phyloP scores from a whole-genome alignment of 345 rosid species.

The Syzygium grande region DNA sequence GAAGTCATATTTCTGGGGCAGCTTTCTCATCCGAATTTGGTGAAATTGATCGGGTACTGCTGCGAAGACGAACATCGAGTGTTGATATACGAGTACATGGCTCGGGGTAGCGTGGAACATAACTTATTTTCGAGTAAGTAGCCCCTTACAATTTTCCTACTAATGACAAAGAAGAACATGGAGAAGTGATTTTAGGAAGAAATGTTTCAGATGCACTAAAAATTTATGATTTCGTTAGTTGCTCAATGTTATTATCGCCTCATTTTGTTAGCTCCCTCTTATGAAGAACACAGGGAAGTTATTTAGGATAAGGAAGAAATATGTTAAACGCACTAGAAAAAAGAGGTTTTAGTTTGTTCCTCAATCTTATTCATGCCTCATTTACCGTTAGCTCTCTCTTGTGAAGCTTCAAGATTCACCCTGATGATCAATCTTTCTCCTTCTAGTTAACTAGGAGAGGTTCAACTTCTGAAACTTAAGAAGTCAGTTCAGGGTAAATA shows the following conservation, averaged over 20 bases:
- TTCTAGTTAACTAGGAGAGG: background rate
- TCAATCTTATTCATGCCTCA: background rate
- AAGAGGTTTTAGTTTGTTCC: background rate
- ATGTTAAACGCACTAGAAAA: background rate
- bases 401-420: background rate
- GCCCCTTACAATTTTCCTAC: background rate
- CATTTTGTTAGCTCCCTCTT: background rate
- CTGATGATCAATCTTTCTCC: background rate
- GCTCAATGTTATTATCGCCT: background rate
- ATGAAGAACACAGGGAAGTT: background rate
- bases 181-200: background rate
- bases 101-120: conserved; percentile 89
- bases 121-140: conserved; percentile 81
- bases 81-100: conserved; percentile 83
- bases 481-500: background rate
- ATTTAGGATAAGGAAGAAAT: background rate
- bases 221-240: background rate
- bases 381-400: background rate
- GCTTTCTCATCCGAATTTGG: conserved; percentile 94
- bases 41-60: conserved; percentile 89
- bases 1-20: conserved; percentile 96
- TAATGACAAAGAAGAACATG: background rate
- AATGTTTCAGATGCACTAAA: background rate
- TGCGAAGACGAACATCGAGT: conserved; percentile 86
- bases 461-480: background rate